These are phyloP conservation scores for Alternaria rosae DNA, from an alignment of 2,329 filamentous ascomycete species.

Conservation along the genomic window DNA sequence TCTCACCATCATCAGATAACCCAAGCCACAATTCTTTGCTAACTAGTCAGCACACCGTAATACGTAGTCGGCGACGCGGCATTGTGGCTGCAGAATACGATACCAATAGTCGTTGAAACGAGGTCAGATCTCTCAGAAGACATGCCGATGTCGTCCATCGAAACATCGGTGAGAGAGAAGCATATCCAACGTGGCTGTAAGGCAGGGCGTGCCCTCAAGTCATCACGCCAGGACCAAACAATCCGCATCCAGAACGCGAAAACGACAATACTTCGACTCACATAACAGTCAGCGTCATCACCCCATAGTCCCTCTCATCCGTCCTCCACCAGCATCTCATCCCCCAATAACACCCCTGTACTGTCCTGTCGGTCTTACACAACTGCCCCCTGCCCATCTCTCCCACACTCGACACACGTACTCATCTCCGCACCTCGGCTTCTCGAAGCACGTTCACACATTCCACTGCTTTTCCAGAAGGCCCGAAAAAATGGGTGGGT, in stretches of 20 bases:
- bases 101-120: not conserved
- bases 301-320: not conserved
- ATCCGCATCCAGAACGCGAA: not conserved
- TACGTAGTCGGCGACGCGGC: not conserved
- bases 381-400: not conserved
- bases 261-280: not conserved
- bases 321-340: not conserved
- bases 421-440: not conserved
- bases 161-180: not conserved
- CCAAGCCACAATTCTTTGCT: not conserved
- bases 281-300: not conserved
- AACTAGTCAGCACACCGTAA: not conserved
- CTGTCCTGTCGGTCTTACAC: not conserved
- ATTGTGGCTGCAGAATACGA: not conserved
- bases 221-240: not conserved
- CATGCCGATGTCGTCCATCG: not conserved
- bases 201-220: not conserved
- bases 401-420: conserved; percentile 2
- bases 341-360: not conserved
- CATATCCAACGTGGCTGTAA: not conserved
- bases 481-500: conserved; percentile 7
- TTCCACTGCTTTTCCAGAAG: conserved; percentile 12
- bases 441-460: conserved; percentile 5
- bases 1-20: not conserved
- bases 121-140: not conserved